Evolutionary conservation across 805 yeast genomes (phyloP), one percentile per base, ranked within the genome.

Genomic region (Zygotorulaspora florentina): DNA sequence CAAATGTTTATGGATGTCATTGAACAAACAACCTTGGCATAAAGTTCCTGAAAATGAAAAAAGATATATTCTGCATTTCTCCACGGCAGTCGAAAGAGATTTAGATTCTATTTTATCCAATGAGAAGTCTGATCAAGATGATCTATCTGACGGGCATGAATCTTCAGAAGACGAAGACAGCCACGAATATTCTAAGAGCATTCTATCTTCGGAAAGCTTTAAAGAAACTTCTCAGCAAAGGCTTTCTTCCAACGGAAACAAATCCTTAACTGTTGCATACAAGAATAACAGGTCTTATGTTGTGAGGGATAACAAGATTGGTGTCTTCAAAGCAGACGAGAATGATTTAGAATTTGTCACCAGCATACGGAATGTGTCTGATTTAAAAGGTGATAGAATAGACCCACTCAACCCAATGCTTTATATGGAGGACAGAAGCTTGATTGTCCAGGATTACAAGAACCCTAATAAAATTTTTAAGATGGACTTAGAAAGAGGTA

Each of bases 401-500:
- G 70, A 66, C 10, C 95, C 96, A 1, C 61, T 69, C 18, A 79
- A 80, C 53, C 75, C 85, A 58, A 80, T 88, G 90, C 70, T 89
- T 39, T 95, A 87, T 59, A 77, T 79, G 56, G 81, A 80, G 53
- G 96, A 89, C 66, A 70, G 78, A 20, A 65, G 79, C 0, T 73
- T 89, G 74, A 71, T 89, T 25, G 59, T 89, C 54, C 87, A 83
- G 56, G 81, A 79, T 57, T 68, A 72, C 2, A 58, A 64, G 3
- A 66, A 73, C 34, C 57, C 58, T 17, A 67, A 72, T 35, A 73
- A 70, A 26, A 61, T 89, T 39, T 86, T 75, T 67, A 77, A 79
- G 54, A 77, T 88, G 88, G 96, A 89, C 67, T 65, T 89, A 40
- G 85, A 78, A 58, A 74, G 80, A 46, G 96, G 96, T 11, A 72